These are phyloP conservation scores for Annulohypoxylon nitens DNA, from an alignment of 495 filamentous ascomycete genomes.

Conservation along the genomic window DNA sequence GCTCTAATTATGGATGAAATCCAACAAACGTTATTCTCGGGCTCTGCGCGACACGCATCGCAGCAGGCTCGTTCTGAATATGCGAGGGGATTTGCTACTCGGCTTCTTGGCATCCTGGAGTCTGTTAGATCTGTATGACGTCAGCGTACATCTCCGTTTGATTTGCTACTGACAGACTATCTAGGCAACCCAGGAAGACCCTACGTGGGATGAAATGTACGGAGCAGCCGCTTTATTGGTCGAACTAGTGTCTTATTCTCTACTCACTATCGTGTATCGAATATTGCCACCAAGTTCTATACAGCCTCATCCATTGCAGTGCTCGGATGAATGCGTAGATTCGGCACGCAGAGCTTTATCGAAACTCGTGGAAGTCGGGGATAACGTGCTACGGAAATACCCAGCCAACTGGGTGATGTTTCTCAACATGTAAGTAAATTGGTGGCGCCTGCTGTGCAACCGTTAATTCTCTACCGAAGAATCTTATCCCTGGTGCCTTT, in stretches of 20 bases:
- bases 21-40: conserved; percentile 43
- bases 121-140: conserved; percentile 27
- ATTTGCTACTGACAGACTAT: conserved; percentile 11
- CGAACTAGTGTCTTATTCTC: conserved; percentile 64
- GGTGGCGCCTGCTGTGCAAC: background rate
- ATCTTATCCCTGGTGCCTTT: conserved; percentile 66
- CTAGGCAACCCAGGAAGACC: conserved; percentile 26
- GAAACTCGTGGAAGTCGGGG: conserved; percentile 44
- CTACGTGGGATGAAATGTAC: conserved; percentile 50
- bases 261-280: conserved; percentile 71
- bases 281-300: conserved; percentile 62
- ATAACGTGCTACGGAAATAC: conserved; percentile 12
- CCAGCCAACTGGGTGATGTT: conserved; percentile 24
- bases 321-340: conserved; percentile 68
- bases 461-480: conserved; percentile 21
- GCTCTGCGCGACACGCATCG: conserved; percentile 28
- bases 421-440: conserved; percentile 37
- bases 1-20: conserved; percentile 42
- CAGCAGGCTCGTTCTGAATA: conserved; percentile 37
- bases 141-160: background rate
- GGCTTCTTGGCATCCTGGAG: conserved; percentile 25
- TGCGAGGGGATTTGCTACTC: conserved; percentile 28
- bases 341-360: conserved; percentile 68
- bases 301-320: conserved; percentile 45
- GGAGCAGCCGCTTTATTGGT: conserved; percentile 63